Evolutionary conservation across 192 early-diverging fungal genomes (phyloP).

Genomic region (Entomortierella lignicola): DNA sequence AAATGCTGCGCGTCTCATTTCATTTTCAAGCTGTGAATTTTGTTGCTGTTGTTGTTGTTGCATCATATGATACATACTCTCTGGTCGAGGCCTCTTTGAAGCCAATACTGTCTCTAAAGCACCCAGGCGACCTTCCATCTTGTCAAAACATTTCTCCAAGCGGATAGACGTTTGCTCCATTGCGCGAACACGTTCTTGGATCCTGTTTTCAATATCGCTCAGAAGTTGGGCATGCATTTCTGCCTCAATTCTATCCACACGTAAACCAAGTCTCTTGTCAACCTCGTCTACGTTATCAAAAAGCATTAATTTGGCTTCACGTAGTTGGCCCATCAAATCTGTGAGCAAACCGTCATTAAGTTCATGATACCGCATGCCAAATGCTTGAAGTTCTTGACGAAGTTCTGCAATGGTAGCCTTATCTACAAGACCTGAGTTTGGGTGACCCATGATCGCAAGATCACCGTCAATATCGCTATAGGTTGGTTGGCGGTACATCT

Average conservation of each 20-base stretch:
- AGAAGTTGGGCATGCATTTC: constrained; percentile 31
- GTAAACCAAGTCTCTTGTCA: neutral
- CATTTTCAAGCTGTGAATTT: neutral
- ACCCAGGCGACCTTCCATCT: constrained; percentile 38
- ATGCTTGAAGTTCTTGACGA: constrained; percentile 26
- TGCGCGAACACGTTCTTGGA: constrained; percentile 36
- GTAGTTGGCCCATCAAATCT: constrained; percentile 32
- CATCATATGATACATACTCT: constrained; percentile 25
- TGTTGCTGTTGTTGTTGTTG: constrained; percentile 2
- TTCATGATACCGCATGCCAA: constrained; percentile 36
- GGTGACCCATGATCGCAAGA: neutral
- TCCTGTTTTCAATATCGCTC: constrained; percentile 27
- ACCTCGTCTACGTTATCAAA: constrained; percentile 9
- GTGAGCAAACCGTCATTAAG: constrained; percentile 28
- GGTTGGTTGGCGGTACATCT: neutral
- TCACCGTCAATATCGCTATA: neutral
- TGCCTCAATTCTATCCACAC: constrained; percentile 18
- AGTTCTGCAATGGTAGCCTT: constrained; percentile 16
- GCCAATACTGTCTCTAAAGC: constrained; percentile 24
- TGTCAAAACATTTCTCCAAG: constrained; percentile 28
- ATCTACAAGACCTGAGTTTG: neutral
- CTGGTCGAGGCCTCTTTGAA: constrained; percentile 16
- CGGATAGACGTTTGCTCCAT: constrained; percentile 30
- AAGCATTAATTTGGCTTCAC: constrained; percentile 20
- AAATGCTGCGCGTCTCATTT: neutral